phyloP scores from a whole-genome alignment of 2,329 filamentous ascomycete genomes.

The Ceratocystis cubensis region DNA sequence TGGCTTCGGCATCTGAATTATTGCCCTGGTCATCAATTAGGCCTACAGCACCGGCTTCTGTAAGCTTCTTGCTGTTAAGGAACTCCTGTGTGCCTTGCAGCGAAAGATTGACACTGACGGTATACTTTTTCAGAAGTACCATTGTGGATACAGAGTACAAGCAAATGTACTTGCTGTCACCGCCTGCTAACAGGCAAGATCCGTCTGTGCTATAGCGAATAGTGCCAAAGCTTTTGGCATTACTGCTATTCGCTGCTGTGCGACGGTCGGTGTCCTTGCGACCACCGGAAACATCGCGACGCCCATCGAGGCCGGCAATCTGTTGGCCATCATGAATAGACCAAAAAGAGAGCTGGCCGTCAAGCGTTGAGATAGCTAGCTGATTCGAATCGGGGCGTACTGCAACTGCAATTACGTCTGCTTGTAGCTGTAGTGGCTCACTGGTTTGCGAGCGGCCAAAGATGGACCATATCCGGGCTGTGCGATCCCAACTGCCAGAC shows the following conservation, averaged over 20 bases:
- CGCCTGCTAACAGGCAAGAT: conserved; percentile 75
- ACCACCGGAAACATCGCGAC: conserved; percentile 84
- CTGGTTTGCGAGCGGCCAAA: conserved; percentile 90
- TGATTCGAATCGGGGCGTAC: conserved; percentile 85
- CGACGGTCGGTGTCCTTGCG: conserved; percentile 77
- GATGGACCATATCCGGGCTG: conserved; percentile 90
- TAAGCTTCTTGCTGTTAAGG: conserved; percentile 81
- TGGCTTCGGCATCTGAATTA: conserved; percentile 52
- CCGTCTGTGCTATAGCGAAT: conserved; percentile 89
- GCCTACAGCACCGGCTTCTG: conserved; percentile 72
- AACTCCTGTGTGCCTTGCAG: conserved; percentile 94
- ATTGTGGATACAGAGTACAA: conserved; percentile 90
- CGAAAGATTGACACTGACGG: conserved; percentile 89
- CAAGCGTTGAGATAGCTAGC: conserved; percentile 79
- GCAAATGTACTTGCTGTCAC: conserved; percentile 98
- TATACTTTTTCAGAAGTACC: conserved; percentile 86
- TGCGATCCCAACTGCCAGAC: conserved; percentile 93
- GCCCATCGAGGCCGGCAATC: conserved; percentile 72
- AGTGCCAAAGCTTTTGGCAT: conserved; percentile 79
- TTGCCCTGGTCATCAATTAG: conserved; percentile 63
- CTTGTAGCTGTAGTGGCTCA: conserved; percentile 81
- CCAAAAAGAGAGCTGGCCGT: conserved; percentile 94
- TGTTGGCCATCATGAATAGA: conserved; percentile 78
- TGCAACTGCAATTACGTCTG: conserved; percentile 76
- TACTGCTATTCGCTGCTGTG: conserved; percentile 79